These are phyloP conservation scores for Pseudogymnoascus sp. DNA, from an alignment of 2,329 filamentous ascomycete species.

Conservation along the genomic window DNA sequence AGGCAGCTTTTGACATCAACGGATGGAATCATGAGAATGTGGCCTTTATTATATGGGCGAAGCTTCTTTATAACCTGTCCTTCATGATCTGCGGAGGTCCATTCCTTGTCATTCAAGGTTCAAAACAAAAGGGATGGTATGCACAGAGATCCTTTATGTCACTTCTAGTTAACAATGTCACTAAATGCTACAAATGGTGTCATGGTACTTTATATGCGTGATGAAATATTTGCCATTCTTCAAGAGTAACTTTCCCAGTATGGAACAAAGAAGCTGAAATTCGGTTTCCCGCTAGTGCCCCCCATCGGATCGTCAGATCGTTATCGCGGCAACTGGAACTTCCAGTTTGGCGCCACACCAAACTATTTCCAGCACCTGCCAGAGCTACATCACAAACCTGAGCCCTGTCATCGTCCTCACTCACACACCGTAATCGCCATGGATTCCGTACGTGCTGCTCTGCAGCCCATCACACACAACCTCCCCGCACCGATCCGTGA, in stretches of 20 bases:
- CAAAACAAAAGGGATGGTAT: neutral
- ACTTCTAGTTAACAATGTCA: neutral
- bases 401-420: neutral
- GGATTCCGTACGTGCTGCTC: neutral
- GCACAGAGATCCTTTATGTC: neutral
- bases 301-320: neutral
- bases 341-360: neutral
- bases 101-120: neutral
- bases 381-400: neutral
- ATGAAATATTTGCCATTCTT: neutral
- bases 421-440: neutral
- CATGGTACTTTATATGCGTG: neutral
- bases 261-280: neutral
- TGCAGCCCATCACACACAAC: slow-evolving; percentile 62
- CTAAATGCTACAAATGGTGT: neutral
- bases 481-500: slow-evolving; percentile 68
- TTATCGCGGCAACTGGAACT: neutral
- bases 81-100: neutral
- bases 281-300: neutral
- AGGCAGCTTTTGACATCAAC: neutral
- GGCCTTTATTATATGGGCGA: neutral
- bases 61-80: neutral
- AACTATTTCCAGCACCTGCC: neutral
- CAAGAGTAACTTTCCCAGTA: neutral
- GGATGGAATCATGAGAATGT: too few relatives aligned